Evolutionary conservation across 2,329 filamentous ascomycete genomes (phyloP).

Genomic region (Epichloe uncinata): DNA sequence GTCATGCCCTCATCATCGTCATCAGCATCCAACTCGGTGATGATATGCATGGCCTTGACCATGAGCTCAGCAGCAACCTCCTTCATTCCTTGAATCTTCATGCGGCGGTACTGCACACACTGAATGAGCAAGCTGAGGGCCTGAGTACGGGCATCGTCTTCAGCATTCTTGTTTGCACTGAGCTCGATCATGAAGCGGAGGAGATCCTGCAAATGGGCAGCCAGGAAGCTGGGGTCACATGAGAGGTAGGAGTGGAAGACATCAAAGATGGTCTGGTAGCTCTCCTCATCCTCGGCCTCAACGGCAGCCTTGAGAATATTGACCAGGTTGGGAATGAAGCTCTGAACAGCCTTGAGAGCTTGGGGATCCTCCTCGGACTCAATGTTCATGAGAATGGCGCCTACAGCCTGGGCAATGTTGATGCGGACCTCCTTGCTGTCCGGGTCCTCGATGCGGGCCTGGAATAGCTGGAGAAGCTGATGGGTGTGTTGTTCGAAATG

Average conservation of each 20-base stretch:
- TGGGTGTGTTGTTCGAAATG: constrained; percentile 69
- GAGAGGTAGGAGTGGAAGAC: constrained; percentile 92
- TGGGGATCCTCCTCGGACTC: constrained; percentile 75
- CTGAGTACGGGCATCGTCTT: constrained; percentile 79
- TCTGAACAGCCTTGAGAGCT: constrained; percentile 62
- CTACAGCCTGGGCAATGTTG: constrained; percentile 86
- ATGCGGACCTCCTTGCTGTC: constrained; percentile 86
- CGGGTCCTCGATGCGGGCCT: constrained; percentile 76
- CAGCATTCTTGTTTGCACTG: constrained; percentile 58
- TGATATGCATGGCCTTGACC: constrained; percentile 74
- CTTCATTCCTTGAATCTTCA: constrained; percentile 86
- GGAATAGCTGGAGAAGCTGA: constrained; percentile 72
- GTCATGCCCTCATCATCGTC: constrained; percentile 66
- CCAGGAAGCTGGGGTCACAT: constrained; percentile 75
- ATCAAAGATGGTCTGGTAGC: constrained; percentile 82
- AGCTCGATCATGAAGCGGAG: constrained; percentile 90
- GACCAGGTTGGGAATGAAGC: constrained; percentile 77
- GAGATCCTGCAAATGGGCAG: constrained; percentile 77
- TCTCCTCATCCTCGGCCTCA: constrained; percentile 69
- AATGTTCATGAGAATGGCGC: constrained; percentile 74
- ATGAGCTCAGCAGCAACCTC: constrained; percentile 77
- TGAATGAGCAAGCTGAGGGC: constrained; percentile 91
- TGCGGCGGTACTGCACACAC: constrained; percentile 78
- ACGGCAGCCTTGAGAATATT: constrained; percentile 76
- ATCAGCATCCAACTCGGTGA: constrained; percentile 74